These are phyloP conservation scores for Saprolegnia diclina DNA, from an alignment of 352 stramenopile genomes.

Conservation along the genomic window DNA sequence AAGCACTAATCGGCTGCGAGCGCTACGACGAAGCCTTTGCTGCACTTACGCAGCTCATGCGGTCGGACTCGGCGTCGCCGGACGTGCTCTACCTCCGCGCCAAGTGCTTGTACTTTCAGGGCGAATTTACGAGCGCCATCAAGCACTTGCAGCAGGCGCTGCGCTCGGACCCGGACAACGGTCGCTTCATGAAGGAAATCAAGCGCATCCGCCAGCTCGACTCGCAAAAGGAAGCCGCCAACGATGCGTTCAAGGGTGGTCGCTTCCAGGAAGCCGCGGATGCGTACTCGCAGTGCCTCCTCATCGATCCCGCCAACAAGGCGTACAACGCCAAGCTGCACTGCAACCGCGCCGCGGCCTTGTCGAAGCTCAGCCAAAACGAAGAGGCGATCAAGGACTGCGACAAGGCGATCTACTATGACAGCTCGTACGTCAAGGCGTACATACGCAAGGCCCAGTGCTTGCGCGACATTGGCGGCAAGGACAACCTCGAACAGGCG, in stretches of 20 bases:
- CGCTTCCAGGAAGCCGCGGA: constrained; percentile 78
- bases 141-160: constrained; percentile 90
- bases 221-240: constrained; percentile 84
- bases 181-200: constrained; percentile 80
- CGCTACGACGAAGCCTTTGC: constrained; percentile 80
- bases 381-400: constrained; percentile 87
- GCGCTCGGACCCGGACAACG: constrained; percentile 86
- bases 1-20: constrained; percentile 71
- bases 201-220: constrained; percentile 82
- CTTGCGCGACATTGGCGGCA: constrained; percentile 62
- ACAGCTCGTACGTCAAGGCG: constrained; percentile 89
- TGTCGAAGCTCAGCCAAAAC: constrained; percentile 76
- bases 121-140: constrained; percentile 89
- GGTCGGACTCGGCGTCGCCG: constrained; percentile 68
- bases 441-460: constrained; percentile 79
- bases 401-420: constrained; percentile 84
- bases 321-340: constrained; percentile 91
- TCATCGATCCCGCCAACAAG: constrained; percentile 87
- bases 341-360: constrained; percentile 87
- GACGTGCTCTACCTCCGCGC: constrained; percentile 84
- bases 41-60: constrained; percentile 75
- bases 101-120: constrained; percentile 88
- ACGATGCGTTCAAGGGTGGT: constrained; percentile 83
- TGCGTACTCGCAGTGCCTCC: constrained; percentile 82
- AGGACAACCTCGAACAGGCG: constrained; percentile 86